Base-by-base conservation (phyloP, 768 basidiomycete species). In the Tulasnella sp. region DNA sequence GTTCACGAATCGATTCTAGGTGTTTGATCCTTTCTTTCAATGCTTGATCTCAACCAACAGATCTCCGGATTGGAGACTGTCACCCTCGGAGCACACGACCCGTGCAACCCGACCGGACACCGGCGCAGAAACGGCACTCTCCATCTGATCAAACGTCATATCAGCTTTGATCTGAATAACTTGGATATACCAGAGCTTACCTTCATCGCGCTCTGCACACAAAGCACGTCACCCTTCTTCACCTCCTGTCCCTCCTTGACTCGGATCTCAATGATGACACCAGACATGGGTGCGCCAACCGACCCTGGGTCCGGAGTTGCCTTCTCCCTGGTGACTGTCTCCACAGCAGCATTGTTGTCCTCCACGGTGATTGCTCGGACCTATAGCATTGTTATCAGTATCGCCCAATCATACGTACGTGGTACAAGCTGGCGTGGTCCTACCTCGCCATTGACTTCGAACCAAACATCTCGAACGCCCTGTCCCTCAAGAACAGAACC, bases 171-270 rank as follows among this genome's bases (percentile, higher is more conserved):
- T 66, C 61, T 63, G 62, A 44, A 59, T 19, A 38, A 10, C 63
- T 52, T 24, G 25, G 27, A 24, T 2, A 24, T 30, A 25, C 43
- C 34, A 48, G 45, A 62, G 67, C 79, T 71, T 66, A 80, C 89
- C 85, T 94, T 93, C 94, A 97, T 97, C 15, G 94, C 94, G 70
- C 89, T 92, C 72, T 96, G 75, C 62, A 97, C 90, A 72, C 87
- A 87, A 63, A 97, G 75, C 60, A 94, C 92, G 74, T 99, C 96
- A 52, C 96, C 96, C 74, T 92, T 94, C 82, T 86, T 93, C 72
- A 99, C 92, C 68, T 94, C 91, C 60, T 93, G 86, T 22, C 92
- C 92, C 72, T 98, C 96, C 74, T 96, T 94, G 61, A 97, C 93
- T 67, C 94, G 79, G 49, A 99, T 92, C 71, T 99, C 96, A 17